Conservation (phyloP, 169 alveolate genomes). For the Eimeria acervulina region DNA sequence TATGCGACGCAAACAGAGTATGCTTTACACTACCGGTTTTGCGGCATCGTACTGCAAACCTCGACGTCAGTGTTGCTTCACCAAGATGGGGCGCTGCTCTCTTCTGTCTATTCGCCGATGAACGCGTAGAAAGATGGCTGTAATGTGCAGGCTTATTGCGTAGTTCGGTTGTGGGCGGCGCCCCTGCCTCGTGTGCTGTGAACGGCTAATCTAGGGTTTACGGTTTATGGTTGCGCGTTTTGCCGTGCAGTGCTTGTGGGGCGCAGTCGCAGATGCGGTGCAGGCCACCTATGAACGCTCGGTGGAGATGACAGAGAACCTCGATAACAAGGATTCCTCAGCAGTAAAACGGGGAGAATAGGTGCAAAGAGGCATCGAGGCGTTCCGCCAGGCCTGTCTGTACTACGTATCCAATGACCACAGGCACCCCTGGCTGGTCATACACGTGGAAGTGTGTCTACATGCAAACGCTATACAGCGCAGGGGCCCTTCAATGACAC, state of each 20-base stretch:
- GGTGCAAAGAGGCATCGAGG: background rate
- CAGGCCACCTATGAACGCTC: conserved; percentile 52
- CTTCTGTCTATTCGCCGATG: background rate
- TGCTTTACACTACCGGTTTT: too few relatives aligned
- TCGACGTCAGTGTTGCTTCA: too few relatives aligned
- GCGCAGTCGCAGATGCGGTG: conserved; percentile 54
- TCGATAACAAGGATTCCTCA: background rate
- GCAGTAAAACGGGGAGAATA: background rate
- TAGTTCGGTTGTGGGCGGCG: background rate
- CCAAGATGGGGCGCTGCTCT: background rate
- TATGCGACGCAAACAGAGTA: too few relatives aligned
- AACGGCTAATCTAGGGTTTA: too few relatives aligned
- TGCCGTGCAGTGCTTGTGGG: background rate
- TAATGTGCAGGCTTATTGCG: background rate
- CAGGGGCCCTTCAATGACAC: too few relatives aligned
- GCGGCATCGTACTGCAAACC: too few relatives aligned
- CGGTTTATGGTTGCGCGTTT: background rate
- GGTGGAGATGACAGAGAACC: background rate
- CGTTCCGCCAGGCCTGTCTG: too few relatives aligned
- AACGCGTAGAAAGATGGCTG: background rate
- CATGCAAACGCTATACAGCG: too few relatives aligned
- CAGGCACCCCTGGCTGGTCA: too few relatives aligned
- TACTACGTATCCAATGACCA: too few relatives aligned
- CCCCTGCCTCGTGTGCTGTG: too few relatives aligned
- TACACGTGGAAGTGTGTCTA: too few relatives aligned